Percentiles rank a stretch among this genome's conserved stretches.
These are phyloP conservation scores for Trifolium pratense DNA, from an alignment of 306 rosid genomes.

Conservation along the genomic window DNA sequence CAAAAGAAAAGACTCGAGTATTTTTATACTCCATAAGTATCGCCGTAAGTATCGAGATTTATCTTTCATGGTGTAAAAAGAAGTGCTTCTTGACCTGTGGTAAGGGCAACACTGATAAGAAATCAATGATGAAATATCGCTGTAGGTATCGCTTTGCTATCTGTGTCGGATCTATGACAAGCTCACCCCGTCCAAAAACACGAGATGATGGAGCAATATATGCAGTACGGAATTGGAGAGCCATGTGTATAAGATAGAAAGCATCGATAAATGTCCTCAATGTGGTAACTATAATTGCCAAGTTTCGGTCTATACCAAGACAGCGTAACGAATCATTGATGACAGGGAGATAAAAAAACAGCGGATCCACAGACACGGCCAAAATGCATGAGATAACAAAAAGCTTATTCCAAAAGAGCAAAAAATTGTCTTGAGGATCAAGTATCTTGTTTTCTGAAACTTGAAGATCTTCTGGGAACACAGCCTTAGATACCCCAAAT, in stretches of 20 bases:
- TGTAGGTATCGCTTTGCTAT: constrained; percentile 89
- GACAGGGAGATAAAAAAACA: constrained; percentile 92
- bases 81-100: constrained; percentile 70
- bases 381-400: constrained; percentile 85
- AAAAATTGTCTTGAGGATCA: constrained; percentile 91
- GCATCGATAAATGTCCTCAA: constrained; percentile 81
- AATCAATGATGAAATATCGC: constrained; percentile 78
- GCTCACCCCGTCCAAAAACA: constrained; percentile 99
- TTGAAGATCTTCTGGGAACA: constrained; percentile 94
- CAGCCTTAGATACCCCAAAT: constrained; percentile 86
- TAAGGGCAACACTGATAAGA: constrained; percentile 82
- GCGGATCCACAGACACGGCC: constrained; percentile 90
- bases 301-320: constrained; percentile 78
- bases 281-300: constrained; percentile 84
- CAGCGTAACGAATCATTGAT: constrained; percentile 59
- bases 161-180: constrained; percentile 86
- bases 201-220: constrained; percentile 98
- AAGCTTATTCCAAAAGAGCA: constrained; percentile 78
- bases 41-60: too few relatives aligned
- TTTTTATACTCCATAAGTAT: too few relatives aligned
- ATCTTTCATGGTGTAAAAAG: too few relatives aligned
- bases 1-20: too few relatives aligned
- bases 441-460: constrained; percentile 88
- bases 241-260: constrained; percentile 92
- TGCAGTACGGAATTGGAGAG: constrained; percentile 94